A percentile compares a stretch with the other conserved stretches of the same genome.
Conservation (phyloP, 1,284 basidiomycete genomes). For the Apiotrichum akiyoshidainum region DNA sequence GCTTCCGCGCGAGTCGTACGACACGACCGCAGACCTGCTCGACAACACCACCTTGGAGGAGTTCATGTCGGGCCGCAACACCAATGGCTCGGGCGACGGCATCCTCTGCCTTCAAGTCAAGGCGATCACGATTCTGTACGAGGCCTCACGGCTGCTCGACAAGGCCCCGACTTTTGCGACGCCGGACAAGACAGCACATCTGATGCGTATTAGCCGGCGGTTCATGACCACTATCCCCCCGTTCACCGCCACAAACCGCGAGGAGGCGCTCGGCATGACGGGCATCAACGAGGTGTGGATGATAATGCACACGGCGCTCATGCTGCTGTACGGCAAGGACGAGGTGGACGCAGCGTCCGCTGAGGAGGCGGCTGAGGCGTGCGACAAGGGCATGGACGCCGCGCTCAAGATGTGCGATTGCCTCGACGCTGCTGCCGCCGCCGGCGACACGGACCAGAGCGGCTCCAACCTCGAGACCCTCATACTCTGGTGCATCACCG, state of each 20-base stretch:
- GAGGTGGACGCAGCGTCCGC: conserved; percentile 25
- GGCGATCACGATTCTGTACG: conserved; percentile 25
- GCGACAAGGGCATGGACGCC: conserved; percentile 25
- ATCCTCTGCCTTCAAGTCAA: conserved; percentile 24
- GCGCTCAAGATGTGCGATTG: conserved; percentile 24
- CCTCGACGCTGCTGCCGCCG: conserved; percentile 21
- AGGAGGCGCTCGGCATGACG: conserved; percentile 14
- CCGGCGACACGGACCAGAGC: conserved; percentile 24
- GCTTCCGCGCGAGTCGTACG: conserved; percentile 39
- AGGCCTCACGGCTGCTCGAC: conserved; percentile 13
- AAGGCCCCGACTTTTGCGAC: conserved; percentile 11
- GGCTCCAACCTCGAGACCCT: conserved; percentile 22
- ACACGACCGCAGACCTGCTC: conserved; percentile 19
- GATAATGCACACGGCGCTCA: conserved; percentile 20
- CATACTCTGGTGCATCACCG: conserved; percentile 16
- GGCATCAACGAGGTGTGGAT: conserved; percentile 27
- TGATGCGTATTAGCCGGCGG: conserved; percentile 23
- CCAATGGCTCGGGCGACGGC: conserved; percentile 18
- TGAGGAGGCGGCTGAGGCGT: conserved; percentile 17
- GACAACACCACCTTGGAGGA: conserved; percentile 29
- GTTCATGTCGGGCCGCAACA: conserved; percentile 19
- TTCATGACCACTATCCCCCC: conserved; percentile 27
- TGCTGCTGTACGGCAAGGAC: conserved; percentile 28
- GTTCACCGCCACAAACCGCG: conserved; percentile 10
- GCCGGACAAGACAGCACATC: conserved; percentile 18